Conservation (phyloP, 345 rosid species). For the Hibiscus tridactylites region DNA sequence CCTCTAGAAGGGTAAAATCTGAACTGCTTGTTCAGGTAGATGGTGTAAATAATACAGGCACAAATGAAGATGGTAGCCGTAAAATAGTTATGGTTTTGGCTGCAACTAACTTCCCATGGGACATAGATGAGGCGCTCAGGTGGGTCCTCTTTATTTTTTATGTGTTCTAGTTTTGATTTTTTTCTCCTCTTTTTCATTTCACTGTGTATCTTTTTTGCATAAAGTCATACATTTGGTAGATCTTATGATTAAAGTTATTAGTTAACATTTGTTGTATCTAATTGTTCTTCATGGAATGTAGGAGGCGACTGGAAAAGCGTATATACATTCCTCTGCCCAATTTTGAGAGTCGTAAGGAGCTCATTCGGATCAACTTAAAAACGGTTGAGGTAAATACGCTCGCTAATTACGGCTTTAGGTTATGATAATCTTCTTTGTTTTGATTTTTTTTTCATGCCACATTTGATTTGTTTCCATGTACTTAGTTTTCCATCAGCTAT, state of each 20-base stretch:
- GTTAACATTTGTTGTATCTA: background rate
- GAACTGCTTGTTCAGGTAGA: constrained; percentile 99
- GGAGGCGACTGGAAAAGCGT: constrained; percentile 99
- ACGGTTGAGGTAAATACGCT: constrained; percentile 71
- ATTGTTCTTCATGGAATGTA: constrained; percentile 28
- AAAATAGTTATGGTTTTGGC: constrained; percentile 99
- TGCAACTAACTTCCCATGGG: constrained; percentile 99
- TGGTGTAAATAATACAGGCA: constrained; percentile 87
- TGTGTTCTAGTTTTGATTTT: background rate
- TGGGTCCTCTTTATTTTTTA: constrained; percentile 15
- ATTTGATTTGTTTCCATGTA: background rate
- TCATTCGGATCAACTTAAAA: constrained; percentile 88
- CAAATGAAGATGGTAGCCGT: constrained; percentile 90
- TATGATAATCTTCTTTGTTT: constrained; percentile 1
- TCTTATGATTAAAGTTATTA: constrained; percentile 4
- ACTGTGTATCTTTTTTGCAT: background rate
- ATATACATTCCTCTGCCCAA: constrained; percentile 98
- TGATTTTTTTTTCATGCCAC: background rate
- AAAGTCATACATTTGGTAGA: background rate
- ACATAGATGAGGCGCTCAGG: constrained; percentile 99
- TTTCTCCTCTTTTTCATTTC: background rate
- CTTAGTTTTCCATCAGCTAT: background rate
- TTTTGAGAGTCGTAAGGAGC: constrained; percentile 95
- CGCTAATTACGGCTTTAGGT: background rate
- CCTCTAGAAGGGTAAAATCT: constrained; percentile 98